Conservation (phyloP, 176 grass and related monocot species). For the Aegilops sharonensis region DNA sequence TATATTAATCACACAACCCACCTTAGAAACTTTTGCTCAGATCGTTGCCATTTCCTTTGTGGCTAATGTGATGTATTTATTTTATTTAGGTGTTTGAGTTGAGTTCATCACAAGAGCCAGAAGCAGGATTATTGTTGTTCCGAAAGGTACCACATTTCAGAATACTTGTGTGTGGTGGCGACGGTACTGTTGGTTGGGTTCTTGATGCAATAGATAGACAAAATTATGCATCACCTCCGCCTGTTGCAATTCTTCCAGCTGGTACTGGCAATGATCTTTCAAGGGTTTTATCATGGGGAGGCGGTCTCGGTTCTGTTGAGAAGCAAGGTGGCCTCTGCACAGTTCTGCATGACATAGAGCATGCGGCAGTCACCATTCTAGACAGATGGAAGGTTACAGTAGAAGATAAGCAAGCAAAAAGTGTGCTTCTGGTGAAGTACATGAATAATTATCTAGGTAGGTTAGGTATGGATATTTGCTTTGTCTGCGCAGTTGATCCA, state of each 20-base stretch:
- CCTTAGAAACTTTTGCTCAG: not conserved
- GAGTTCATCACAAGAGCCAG: constrained; percentile 65
- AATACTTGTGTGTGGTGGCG: constrained; percentile 73
- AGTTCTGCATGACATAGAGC: constrained; percentile 56
- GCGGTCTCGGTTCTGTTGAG: constrained; percentile 63
- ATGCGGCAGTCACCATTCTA: constrained; percentile 68
- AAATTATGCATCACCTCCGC: constrained; percentile 74
- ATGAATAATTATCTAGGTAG: constrained; percentile 83
- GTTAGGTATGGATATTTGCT: not conserved
- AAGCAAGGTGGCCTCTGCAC: constrained; percentile 58
- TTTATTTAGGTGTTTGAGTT: constrained; percentile 61
- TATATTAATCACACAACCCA: not conserved
- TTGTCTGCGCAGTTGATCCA: not conserved
- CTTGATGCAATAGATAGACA: constrained; percentile 64
- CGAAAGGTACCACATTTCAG: constrained; percentile 76
- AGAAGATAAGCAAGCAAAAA: constrained; percentile 54
- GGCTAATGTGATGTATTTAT: constrained; percentile 15
- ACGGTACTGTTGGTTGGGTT: constrained; percentile 79
- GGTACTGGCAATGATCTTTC: constrained; percentile 84
- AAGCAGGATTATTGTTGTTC: constrained; percentile 56
- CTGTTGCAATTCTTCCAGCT: constrained; percentile 84
- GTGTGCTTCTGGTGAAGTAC: constrained; percentile 41
- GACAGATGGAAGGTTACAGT: constrained; percentile 70
- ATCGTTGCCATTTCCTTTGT: not conserved
- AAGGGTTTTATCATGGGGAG: constrained; percentile 69